phyloP scores from a whole-genome alignment of 306 rosid genomes.

The Vicia sativa region DNA sequence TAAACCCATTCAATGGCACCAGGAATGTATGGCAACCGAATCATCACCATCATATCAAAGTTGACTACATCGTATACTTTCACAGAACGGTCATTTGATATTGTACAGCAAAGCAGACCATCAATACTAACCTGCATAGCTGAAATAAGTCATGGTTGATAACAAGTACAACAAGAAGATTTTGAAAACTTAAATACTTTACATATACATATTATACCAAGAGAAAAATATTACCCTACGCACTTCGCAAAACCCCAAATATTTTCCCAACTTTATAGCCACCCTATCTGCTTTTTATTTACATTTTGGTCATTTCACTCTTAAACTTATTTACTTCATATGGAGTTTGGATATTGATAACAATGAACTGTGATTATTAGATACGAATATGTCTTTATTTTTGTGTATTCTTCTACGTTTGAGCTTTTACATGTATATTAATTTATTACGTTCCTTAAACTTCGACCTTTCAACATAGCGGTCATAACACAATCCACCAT shows the following conservation, averaged over 20 bases:
- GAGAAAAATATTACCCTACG: too few relatives aligned
- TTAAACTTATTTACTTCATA: not conserved
- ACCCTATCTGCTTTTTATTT: not conserved
- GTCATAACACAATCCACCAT: not conserved
- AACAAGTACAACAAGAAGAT: constrained; percentile 39
- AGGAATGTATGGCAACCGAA: constrained; percentile 71
- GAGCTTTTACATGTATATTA: constrained; percentile 4
- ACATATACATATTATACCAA: not conserved
- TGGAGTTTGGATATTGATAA: not conserved
- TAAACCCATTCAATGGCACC: constrained; percentile 98
- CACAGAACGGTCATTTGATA: constrained; percentile 81
- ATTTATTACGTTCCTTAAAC: not conserved
- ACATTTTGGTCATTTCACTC: not conserved
- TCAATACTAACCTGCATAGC: constrained; percentile 92
- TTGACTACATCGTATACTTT: constrained; percentile 96
- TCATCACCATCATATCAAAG: constrained; percentile 99
- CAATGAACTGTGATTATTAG: not conserved
- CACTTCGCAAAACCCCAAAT: not conserved
- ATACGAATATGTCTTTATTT: not conserved
- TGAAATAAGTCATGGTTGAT: constrained; percentile 69
- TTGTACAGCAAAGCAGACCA: constrained; percentile 96
- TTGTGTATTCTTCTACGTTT: not conserved
- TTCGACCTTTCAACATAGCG: not conserved
- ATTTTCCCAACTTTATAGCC: not conserved
- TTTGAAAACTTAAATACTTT: constrained; percentile 25